These are phyloP conservation scores for Oxytropis ochrocephala DNA, from an alignment of 306 rosid species.

Conservation along the genomic window DNA sequence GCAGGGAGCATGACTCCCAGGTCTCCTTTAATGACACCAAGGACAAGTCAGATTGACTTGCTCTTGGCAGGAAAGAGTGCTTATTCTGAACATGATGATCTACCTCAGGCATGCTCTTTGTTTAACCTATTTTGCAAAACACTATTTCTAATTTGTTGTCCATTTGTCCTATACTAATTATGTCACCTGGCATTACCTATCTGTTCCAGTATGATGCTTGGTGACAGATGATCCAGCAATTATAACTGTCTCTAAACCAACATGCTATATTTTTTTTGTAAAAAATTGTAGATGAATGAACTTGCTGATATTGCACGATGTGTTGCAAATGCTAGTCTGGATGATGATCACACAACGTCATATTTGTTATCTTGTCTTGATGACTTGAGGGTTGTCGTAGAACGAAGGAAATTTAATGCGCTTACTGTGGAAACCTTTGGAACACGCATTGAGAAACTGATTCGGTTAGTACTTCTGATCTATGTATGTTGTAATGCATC, in stretches of 20 bases:
- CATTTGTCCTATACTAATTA: neutral
- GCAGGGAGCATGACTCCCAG: constrained; percentile 99
- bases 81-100: constrained; percentile 87
- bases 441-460: constrained; percentile 87
- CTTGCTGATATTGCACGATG: constrained; percentile 94
- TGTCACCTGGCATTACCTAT: neutral
- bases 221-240: neutral
- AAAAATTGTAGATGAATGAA: constrained; percentile 71
- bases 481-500: neutral
- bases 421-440: constrained; percentile 92
- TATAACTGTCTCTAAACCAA: neutral
- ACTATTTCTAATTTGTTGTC: neutral
- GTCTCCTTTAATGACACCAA: constrained; percentile 94
- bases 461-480: constrained; percentile 54
- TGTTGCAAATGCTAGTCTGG: constrained; percentile 76
- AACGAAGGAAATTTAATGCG: constrained; percentile 76
- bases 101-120: constrained; percentile 65
- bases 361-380: constrained; percentile 81
- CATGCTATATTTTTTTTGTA: constrained; percentile 10
- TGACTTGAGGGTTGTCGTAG: constrained; percentile 77
- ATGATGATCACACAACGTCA: constrained; percentile 63
- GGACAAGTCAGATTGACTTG: constrained; percentile 89
- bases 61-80: constrained; percentile 93
- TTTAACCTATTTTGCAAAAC: neutral
- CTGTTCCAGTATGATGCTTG: constrained; percentile 8